Conservation (phyloP, 2,329 filamentous ascomycete genomes). For the Epichloe festucae region DNA sequence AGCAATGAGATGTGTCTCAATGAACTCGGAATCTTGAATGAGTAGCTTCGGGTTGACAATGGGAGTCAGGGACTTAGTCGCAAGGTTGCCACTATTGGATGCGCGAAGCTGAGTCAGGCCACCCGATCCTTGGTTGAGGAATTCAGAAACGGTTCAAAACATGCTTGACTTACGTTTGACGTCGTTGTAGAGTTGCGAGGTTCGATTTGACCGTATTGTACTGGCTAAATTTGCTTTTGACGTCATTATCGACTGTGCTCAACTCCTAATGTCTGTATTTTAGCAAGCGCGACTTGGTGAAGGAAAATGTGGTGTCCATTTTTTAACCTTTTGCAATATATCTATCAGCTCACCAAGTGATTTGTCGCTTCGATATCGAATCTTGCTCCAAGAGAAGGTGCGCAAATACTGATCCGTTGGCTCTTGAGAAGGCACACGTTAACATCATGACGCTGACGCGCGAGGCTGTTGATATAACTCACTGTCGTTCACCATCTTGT, state of each 20-base stretch:
- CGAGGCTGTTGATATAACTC: constrained; percentile 21
- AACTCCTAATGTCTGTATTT: constrained; percentile 51
- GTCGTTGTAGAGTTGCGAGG: constrained; percentile 67
- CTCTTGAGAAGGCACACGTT: constrained; percentile 39
- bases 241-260: constrained; percentile 84
- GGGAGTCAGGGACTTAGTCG: constrained; percentile 84
- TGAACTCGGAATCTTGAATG: constrained; percentile 85
- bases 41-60: constrained; percentile 71
- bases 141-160: no score
- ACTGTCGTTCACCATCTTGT: constrained; percentile 95
- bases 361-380: constrained; percentile 91
- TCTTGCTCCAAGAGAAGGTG: constrained; percentile 91
- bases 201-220: constrained; percentile 87
- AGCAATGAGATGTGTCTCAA: constrained; percentile 88
- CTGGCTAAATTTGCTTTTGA: constrained; percentile 87
- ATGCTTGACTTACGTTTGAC: constrained; percentile 57
- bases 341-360: constrained; percentile 77
- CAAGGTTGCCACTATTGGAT: constrained; percentile 63
- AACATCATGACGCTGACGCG: not conserved
- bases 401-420: constrained; percentile 90
- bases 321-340: constrained; percentile 66
- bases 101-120: not conserved
- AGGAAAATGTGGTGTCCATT: not conserved
- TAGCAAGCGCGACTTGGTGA: not conserved
- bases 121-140: not conserved